phyloP scores from a whole-genome alignment of 2,329 filamentous ascomycete genomes.

The Plenodomus biglobosus region DNA sequence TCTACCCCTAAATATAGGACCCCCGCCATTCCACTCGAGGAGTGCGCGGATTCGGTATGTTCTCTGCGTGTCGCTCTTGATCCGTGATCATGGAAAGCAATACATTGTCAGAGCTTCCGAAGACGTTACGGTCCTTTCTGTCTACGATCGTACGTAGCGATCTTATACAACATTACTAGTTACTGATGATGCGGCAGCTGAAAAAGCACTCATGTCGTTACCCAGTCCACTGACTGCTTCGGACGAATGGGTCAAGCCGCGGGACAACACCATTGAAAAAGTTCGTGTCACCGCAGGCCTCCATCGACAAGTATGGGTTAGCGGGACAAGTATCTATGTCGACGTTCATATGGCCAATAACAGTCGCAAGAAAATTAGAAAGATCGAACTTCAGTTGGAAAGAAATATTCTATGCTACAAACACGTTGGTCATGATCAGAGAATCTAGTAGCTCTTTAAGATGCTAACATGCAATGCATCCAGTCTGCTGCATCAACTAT shows the following conservation, averaged over 20 bases:
- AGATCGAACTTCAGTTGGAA: slow-evolving; percentile 56
- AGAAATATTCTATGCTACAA: slow-evolving; percentile 55
- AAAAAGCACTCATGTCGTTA: slow-evolving; percentile 57
- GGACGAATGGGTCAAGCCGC: slow-evolving; percentile 50
- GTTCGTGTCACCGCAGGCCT: slow-evolving; percentile 55
- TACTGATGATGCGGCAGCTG: slow-evolving; percentile 41
- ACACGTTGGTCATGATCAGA: slow-evolving; percentile 42
- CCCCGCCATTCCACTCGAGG: slow-evolving; percentile 57
- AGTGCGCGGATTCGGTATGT: slow-evolving; percentile 55
- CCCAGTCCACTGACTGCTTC: slow-evolving; percentile 55
- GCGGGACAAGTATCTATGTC: slow-evolving; percentile 57
- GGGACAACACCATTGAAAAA: slow-evolving; percentile 46
- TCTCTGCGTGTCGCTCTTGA: slow-evolving; percentile 51
- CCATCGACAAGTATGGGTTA: slow-evolving; percentile 62
- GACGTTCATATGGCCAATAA: slow-evolving; percentile 57
- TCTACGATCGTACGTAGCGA: slow-evolving; percentile 53
- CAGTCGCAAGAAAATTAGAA: slow-evolving; percentile 53
- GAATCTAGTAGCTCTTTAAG: not conserved
- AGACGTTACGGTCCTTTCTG: slow-evolving; percentile 54
- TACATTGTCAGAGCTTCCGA: slow-evolving; percentile 55
- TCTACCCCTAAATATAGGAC: slow-evolving; percentile 57
- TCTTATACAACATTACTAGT: slow-evolving; percentile 1
- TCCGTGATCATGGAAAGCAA: slow-evolving; percentile 52
- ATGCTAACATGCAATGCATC: slow-evolving; percentile 22
- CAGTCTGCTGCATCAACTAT: slow-evolving; percentile 52